Evolutionary conservation across 331 rosid species (phyloP).

Genomic region (Cydonia oblonga): DNA sequence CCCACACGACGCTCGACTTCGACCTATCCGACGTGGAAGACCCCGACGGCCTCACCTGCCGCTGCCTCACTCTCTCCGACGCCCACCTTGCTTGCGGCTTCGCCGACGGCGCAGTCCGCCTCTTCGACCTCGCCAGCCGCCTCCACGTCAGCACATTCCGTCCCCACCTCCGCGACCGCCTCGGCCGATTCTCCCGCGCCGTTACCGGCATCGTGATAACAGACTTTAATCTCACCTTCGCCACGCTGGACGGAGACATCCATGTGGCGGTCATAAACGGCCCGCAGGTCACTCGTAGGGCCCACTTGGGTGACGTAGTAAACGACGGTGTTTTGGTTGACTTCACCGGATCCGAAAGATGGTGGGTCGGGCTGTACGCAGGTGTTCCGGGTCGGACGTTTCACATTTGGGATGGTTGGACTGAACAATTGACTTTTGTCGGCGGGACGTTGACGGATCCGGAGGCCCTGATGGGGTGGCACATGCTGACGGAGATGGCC

Average conservation of each 20-base stretch:
- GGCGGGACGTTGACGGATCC: constrained; percentile 67
- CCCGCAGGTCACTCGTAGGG: constrained; percentile 13
- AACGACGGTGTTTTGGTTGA: constrained; percentile 60
- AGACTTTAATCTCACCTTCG: constrained; percentile 20
- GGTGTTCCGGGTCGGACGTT: constrained; percentile 54
- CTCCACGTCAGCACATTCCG: constrained; percentile 40
- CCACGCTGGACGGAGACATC: constrained; percentile 54
- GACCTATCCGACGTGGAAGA: constrained; percentile 33
- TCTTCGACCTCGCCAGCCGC: constrained; percentile 36
- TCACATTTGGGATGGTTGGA: constrained; percentile 53
- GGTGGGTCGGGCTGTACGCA: constrained; percentile 87
- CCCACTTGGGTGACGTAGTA: constrained; percentile 29
- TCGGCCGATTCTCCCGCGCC: constrained; percentile 56
- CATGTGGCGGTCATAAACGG: constrained; percentile 27
- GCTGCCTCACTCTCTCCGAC: constrained; percentile 68
- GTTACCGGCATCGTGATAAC: constrained; percentile 50
- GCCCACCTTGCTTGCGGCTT: constrained; percentile 65
- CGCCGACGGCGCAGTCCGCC: constrained; percentile 66
- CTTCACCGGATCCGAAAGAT: constrained; percentile 37
- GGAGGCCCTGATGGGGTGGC: constrained; percentile 68
- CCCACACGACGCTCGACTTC: constrained; percentile 13
- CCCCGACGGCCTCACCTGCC: constrained; percentile 35
- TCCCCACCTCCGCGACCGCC: constrained; percentile 19
- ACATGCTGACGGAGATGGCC: constrained; percentile 45
- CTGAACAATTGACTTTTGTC: constrained; percentile 26